Conservation (phyloP, 208 protist species). For the Phytomonas serpens region DNA sequence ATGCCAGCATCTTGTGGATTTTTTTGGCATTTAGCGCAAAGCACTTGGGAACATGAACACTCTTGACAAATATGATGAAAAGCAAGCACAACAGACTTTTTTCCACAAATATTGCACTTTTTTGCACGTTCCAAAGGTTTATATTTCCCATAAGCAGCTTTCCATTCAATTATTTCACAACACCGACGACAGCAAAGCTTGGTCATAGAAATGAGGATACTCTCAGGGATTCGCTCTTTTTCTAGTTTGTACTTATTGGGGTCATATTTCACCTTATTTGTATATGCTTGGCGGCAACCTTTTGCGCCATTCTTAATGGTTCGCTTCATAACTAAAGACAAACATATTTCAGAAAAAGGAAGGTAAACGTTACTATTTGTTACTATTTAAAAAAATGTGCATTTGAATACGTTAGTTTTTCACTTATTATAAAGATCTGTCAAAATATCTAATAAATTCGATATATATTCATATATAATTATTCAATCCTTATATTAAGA, state of each 20-base stretch:
- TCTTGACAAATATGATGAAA: constrained; percentile 82
- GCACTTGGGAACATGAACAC: constrained; percentile 26
- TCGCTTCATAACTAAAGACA: constrained; percentile 20
- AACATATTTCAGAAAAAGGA: background rate
- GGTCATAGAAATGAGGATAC: constrained; percentile 40
- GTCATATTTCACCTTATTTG: constrained; percentile 72
- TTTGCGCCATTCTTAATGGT: constrained; percentile 27
- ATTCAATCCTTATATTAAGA: no score
- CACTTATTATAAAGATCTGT: background rate
- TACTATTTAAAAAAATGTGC: background rate
- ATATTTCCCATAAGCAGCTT: constrained; percentile 86
- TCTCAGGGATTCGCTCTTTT: constrained; percentile 38
- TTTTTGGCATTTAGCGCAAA: constrained; percentile 87
- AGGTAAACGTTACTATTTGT: constrained; percentile 6
- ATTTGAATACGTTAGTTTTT: background rate
- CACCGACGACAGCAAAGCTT: constrained; percentile 77
- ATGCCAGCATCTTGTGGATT: constrained; percentile 11
- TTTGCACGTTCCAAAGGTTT: constrained; percentile 30
- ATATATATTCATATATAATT: background rate
- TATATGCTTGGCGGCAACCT: constrained; percentile 48
- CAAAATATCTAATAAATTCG: background rate
- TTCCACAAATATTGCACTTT: constrained; percentile 65
- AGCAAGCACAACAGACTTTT: constrained; percentile 42
- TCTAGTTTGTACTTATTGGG: constrained; percentile 73
- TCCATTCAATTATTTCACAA: constrained; percentile 86